Evolutionary conservation across 2,329 filamentous ascomycete genomes (phyloP).

Genomic region (Penicillium sp.): DNA sequence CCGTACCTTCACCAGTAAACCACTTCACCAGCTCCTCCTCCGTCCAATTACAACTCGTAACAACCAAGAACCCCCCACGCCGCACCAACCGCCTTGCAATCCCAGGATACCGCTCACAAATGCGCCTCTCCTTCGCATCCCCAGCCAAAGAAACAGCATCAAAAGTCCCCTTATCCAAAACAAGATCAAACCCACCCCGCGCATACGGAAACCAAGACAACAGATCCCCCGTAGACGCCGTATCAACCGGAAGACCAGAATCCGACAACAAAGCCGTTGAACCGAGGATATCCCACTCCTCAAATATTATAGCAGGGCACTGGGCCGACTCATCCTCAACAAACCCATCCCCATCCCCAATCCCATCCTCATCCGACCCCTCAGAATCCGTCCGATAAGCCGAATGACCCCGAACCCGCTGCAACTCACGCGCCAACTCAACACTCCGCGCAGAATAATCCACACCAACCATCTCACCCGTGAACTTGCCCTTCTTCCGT

Average conservation of each 20-base stretch:
- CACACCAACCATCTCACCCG: slow-evolving; percentile 69
- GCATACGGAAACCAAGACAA: slow-evolving; percentile 39
- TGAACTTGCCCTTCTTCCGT: slow-evolving; percentile 58
- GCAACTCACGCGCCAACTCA: slow-evolving; percentile 63
- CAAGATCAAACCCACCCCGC: slow-evolving; percentile 68
- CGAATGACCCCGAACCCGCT: slow-evolving; percentile 31
- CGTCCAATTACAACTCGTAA: slow-evolving; percentile 99
- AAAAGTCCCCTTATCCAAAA: slow-evolving; percentile 97
- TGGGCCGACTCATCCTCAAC: slow-evolving; percentile 18
- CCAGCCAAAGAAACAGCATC: slow-evolving; percentile 75
- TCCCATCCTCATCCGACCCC: slow-evolving; percentile 50
- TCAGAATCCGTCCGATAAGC: slow-evolving; percentile 31
- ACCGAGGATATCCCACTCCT: slow-evolving; percentile 60
- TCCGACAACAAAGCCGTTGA: slow-evolving; percentile 27
- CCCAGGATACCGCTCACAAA: slow-evolving; percentile 69
- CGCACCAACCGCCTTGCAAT: slow-evolving; percentile 64
- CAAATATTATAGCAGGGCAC: slow-evolving; percentile 42
- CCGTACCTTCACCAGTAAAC: slow-evolving; percentile 54
- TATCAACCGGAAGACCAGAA: slow-evolving; percentile 29
- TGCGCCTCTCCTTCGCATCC: slow-evolving; percentile 41
- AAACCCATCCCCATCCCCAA: slow-evolving; percentile 26
- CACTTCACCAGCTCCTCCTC: slow-evolving; percentile 75
- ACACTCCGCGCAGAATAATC: slow-evolving; percentile 79
- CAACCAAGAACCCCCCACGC: slow-evolving; percentile 65
- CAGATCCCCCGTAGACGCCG: background rate